Base-by-base conservation (phyloP, 2,329 filamentous ascomycete species). In the Aspergillus transmontanensis region DNA sequence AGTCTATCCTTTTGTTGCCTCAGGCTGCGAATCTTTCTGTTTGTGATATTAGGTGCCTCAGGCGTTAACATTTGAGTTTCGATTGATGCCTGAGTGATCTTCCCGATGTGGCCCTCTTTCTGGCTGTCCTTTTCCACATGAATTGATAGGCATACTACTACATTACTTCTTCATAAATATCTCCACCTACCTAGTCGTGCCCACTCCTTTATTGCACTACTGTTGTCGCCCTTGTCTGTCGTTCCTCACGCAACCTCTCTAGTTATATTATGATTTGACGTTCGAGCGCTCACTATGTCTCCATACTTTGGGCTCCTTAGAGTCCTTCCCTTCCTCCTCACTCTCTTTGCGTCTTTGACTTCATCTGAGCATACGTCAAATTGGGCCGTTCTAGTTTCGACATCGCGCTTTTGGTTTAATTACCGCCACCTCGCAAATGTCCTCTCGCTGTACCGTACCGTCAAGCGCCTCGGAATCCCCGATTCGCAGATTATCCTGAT, bases 321-420 rank as follows among this genome's bases (percentile, higher is more conserved):
- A 64, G 68, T 68, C 58, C 65, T 76, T 57, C 60, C 65, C 56
- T 63, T 76, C 57, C 65, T 73, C 36, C 64, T 76, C 36, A 60
- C 68, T 41, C 45, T 68, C 56, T 57, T 68, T 43, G 45, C 62
- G 23, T 36, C 62, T 36, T 51, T 62, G 41, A 72, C 64, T 3
- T 64, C 64, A 26, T 72, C 77, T 11, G 78, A 80, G 60, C 95
- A 99, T 81, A 99, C 95, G 19, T 97, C 93, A 76, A 99, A 99
- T 81, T 99, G 95, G 95, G 95, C 95, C 11, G 95, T 99, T 66
- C 89, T 99, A n/a, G 95, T 99, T 63, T 95, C 92, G 68, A 99
- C 95, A 6, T 99, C 95, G 59, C 91, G 95, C 59, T 99, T 99
- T 85, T 99, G 95, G 95, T 99, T 99, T 88, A 99, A 99, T 82